Evolutionary conservation across 805 yeast genomes (phyloP), one percentile per base, ranked within the genome.

Genomic region (Starmerella bacillaris): DNA sequence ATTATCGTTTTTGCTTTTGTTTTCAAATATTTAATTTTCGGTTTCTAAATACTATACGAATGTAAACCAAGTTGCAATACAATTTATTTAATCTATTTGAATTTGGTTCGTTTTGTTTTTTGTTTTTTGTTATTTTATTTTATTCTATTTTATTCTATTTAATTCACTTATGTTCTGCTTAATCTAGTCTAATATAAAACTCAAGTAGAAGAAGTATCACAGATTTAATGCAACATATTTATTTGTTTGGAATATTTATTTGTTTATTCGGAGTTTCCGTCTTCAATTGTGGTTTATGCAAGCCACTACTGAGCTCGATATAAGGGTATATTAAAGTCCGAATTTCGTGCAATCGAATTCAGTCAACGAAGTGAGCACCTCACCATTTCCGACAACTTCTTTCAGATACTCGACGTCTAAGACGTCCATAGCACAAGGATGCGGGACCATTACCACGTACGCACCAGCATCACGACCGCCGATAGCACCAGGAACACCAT

Each of bases 391-490:
- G 35, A 79, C 54, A 7, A 53, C 41, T 18, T 48, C 50, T 4
- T 58, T 59, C 6, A 63, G 49, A 43, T 71, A 67, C 29, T 65
- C 64, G 6, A 72, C 69, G 12, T 57, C 51, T 43, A 78, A 55
- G 5, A 68, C 66, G 15, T 62, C 59, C 22, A 68, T 49, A 0
- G 92, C 92, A 38, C 78, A 70, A 18, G 65, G 64, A 55, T 86
- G 86, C 7, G 98, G 96, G 11, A 84, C 77, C 98, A 96, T 89
- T 32, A 86, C 67, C n/a, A 86, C 94, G 36, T 64, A 65, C 11
- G 80, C 78, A 8, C 83, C 84, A 24, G 94, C 82, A 14, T 78
- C 73, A 37, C 66, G 67, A 11, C 93, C 98, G 3, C 94, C 75
- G 14, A 61, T 51, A 17, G 86, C 86, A 3, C 99, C 99, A 1